Conservation (phyloP, 768 basidiomycete genomes). For the Macrocybe gigantea region DNA sequence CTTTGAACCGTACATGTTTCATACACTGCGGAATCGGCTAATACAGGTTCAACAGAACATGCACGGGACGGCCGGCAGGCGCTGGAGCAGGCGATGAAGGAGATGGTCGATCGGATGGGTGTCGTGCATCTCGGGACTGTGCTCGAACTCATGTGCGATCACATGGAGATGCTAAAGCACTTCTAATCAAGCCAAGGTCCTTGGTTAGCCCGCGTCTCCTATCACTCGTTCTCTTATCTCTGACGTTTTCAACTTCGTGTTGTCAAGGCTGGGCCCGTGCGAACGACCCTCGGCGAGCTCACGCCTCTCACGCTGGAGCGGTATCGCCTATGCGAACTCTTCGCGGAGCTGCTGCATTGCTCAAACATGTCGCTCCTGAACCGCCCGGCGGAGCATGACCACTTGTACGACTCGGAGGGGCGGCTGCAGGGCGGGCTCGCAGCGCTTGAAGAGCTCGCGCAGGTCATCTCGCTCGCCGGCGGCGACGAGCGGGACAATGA, state of each 20-base stretch:
- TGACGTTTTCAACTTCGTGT: slow-evolving; percentile 1
- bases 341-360: slow-evolving; percentile 94
- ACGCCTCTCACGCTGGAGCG: slow-evolving; percentile 90
- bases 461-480: slow-evolving; percentile 57
- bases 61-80: slow-evolving; percentile 56
- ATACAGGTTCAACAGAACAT: slow-evolving; percentile 81
- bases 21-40: slow-evolving; percentile 84
- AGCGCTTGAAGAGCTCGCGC: slow-evolving; percentile 81
- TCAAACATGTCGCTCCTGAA: slow-evolving; percentile 98
- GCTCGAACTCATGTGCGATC: slow-evolving; percentile 65
- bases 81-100: slow-evolving; percentile 66
- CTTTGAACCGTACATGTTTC: slow-evolving; percentile 96
- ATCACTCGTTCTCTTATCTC: not conserved
- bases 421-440: slow-evolving; percentile 82
- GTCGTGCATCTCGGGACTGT: slow-evolving; percentile 89
- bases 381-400: slow-evolving; percentile 60
- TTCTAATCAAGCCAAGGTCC: slow-evolving; percentile 69
- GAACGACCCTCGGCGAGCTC: slow-evolving; percentile 69
- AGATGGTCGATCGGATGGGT: slow-evolving; percentile 80
- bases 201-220: slow-evolving; percentile 40
- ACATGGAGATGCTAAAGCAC: slow-evolving; percentile 62
- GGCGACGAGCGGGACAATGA: slow-evolving; percentile 50
- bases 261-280: slow-evolving; percentile 57
- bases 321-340: slow-evolving; percentile 93
- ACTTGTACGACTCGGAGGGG: slow-evolving; percentile 78